Conservation (phyloP, 192 early-diverging fungal species). For the Podila epicladia region DNA sequence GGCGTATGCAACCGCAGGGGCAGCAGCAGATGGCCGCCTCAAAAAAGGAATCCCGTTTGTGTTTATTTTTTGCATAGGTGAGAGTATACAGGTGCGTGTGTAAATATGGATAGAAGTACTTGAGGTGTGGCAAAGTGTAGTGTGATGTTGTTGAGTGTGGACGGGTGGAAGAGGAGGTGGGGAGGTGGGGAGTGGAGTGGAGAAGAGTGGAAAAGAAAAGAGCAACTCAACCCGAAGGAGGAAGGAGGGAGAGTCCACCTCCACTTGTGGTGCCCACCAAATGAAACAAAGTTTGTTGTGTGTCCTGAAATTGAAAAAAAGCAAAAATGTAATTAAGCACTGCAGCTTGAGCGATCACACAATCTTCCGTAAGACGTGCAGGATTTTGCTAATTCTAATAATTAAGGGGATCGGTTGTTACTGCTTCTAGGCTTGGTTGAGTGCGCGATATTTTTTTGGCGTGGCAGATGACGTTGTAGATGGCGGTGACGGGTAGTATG, state of each 20-base stretch:
- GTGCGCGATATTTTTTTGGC: too few species aligned
- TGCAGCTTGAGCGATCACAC: too few species aligned
- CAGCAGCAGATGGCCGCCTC: conserved; percentile 15
- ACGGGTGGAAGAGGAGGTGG: background rate
- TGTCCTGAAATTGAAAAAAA: too few species aligned
- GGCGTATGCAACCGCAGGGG: conserved; percentile 16
- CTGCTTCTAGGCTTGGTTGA: too few species aligned
- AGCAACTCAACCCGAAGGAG: background rate
- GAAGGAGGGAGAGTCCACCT: background rate
- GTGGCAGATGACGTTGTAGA: too few species aligned
- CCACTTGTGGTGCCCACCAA: too few species aligned
- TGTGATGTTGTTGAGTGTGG: background rate
- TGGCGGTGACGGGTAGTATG: too few species aligned
- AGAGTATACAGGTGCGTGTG: background rate
- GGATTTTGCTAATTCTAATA: too few species aligned
- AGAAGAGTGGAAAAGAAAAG: background rate
- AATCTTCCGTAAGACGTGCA: too few species aligned
- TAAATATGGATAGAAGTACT: background rate
- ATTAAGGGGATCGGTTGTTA: too few species aligned
- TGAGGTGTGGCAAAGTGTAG: background rate
- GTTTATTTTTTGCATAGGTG: background rate
- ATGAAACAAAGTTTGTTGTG: too few species aligned
- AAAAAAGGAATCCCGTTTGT: conserved; percentile 20
- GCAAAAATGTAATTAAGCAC: too few species aligned
- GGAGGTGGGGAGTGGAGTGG: background rate